Evolutionary conservation across 148 eudicot genomes (phyloP).

Genomic region (Spergularia marina): DNA sequence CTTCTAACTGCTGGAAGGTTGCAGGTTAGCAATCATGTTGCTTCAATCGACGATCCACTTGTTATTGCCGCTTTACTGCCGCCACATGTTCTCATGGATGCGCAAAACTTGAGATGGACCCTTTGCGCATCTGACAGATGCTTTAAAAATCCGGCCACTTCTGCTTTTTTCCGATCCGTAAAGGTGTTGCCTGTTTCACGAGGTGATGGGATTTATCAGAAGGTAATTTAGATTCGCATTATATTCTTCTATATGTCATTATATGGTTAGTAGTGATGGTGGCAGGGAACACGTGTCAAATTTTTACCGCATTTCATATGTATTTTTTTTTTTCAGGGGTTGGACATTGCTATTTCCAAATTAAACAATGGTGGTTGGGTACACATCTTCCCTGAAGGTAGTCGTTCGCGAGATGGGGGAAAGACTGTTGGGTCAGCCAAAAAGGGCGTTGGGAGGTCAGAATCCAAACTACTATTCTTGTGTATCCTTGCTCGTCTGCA

Average conservation of each 20-base stretch:
- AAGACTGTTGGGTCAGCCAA: conserved; percentile 70
- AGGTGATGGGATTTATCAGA: conserved; percentile 92
- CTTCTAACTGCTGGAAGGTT: conserved; percentile 8
- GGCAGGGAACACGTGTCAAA: neutral
- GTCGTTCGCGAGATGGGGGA: conserved; percentile 95
- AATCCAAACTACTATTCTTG: neutral
- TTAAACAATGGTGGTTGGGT: conserved; percentile 90
- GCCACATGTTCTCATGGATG: conserved; percentile 64
- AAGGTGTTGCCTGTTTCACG: conserved; percentile 92
- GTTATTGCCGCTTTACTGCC: conserved; percentile 83
- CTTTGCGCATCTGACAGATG: conserved; percentile 92
- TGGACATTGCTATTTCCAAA: conserved; percentile 88
- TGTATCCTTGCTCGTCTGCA: neutral
- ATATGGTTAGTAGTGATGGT: conserved; percentile 2
- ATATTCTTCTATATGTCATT: neutral
- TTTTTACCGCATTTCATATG: conserved; percentile 6
- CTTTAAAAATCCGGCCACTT: conserved; percentile 75
- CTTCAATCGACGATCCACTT: conserved; percentile 88
- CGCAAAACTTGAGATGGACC: conserved; percentile 85
- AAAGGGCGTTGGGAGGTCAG: conserved; percentile 83
- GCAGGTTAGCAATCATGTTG: conserved; percentile 97
- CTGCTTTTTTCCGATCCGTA: conserved; percentile 79
- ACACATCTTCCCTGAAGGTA: conserved; percentile 97
- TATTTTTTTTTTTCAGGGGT: conserved; percentile 47
- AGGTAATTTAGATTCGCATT: conserved; percentile 38